Base-by-base conservation (phyloP, 2,329 filamentous ascomycete species). In the Pseudocercospora fuligena region DNA sequence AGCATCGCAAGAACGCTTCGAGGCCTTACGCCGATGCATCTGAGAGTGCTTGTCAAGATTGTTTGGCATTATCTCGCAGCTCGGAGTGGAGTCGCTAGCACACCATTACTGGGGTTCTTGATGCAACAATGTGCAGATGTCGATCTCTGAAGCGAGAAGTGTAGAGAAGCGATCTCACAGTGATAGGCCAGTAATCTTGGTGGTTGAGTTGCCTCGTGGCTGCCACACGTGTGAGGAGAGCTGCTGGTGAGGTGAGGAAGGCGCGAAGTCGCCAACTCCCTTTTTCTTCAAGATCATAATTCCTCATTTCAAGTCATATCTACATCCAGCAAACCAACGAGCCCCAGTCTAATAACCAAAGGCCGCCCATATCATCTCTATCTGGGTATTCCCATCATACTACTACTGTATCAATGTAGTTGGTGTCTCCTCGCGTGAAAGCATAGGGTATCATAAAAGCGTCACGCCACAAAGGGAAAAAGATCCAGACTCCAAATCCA, bases 391-490 rank as follows among this genome's bases (percentile, higher is more conserved):
- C 27, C 25, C 51, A 25, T 56, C 36, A 29, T 63, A 40, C 29
- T 25, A 63, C 31, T 58, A 36, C 49, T 63, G 27, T 63, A 63
- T 57, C 60, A 46, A 63, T 63, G 49, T 57, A 57, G 25, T 33
- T 33, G 25, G 49, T 16, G 25, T 47, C 21, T 29, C 33, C 25
- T 25, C 53, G 36, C 53, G 25, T 49, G 54, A 61, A 65, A 51
- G 59, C 59, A 61, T 61, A 61, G 59, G 59, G 59, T 61, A 61
- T 61, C 59, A 61, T 61, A 49, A 61, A 61, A 40, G 25, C 59
- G 40, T 58, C 56, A 40, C 31, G 29, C 16, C 19, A 58, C 56
- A 43, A 40, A 58, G 8, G 56, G 25, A 23, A 40, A 40, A 43
- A 23, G 19, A 9, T 40, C 33, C 56, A 1, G 56, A 58, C 56